A percentile compares a stretch with the other conserved stretches of the same genome.
These are phyloP conservation scores for Claviceps pusilla DNA, from an alignment of 2,329 filamentous ascomycete genomes.

Conservation along the genomic window DNA sequence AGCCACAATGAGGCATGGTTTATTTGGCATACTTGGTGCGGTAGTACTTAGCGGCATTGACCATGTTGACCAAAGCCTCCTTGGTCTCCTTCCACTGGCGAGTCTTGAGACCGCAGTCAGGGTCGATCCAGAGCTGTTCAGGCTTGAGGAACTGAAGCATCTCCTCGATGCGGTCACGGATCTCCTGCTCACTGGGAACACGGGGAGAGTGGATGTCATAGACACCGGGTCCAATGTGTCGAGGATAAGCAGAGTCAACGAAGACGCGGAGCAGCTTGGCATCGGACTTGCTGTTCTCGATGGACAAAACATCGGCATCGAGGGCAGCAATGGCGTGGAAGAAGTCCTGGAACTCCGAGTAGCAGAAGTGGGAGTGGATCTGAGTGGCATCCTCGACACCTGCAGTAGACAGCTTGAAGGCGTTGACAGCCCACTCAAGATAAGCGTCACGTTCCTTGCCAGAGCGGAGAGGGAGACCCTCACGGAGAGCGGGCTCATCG, in stretches of 20 bases:
- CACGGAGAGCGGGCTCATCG: slow-evolving; percentile 96
- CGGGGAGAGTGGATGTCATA: slow-evolving; percentile 99
- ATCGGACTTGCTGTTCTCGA: slow-evolving; percentile 99
- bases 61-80: slow-evolving; percentile 89
- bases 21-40: slow-evolving; percentile 71
- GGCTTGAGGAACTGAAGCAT: slow-evolving; percentile 96
- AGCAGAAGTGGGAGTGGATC: slow-evolving; percentile 99
- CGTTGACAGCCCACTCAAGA: slow-evolving; percentile 92
- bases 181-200: slow-evolving; percentile 93
- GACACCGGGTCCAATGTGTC: slow-evolving; percentile 97
- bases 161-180: slow-evolving; percentile 93
- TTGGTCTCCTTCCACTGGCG: slow-evolving; percentile 98
- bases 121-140: slow-evolving; percentile 99
- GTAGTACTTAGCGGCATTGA: slow-evolving; percentile 95
- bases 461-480: slow-evolving; percentile 91
- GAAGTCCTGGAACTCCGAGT: slow-evolving; percentile 99
- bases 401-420: slow-evolving; percentile 89
- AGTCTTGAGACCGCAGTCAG: slow-evolving; percentile 98
- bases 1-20: slow-evolving; percentile 13
- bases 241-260: slow-evolving; percentile 89
- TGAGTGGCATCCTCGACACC: slow-evolving; percentile 92
- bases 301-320: slow-evolving; percentile 94
- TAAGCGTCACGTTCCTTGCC: slow-evolving; percentile 94
- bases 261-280: slow-evolving; percentile 99
- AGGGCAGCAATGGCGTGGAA: slow-evolving; percentile 99